Base-by-base conservation (phyloP, 192 early-diverging fungal genomes). In the Coemansia sp. region DNA sequence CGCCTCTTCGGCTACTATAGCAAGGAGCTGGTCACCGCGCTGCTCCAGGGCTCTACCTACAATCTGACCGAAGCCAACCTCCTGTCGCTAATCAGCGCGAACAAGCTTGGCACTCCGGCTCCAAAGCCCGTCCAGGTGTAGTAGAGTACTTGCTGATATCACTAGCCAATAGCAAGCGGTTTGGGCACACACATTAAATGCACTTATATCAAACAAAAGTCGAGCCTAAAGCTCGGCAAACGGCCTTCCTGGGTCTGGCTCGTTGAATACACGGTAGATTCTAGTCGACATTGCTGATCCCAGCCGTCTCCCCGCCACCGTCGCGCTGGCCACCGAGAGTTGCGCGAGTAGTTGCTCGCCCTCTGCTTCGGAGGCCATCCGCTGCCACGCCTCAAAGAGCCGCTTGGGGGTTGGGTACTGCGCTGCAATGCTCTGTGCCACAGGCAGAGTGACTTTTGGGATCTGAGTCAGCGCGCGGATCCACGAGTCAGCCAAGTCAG, bases 1-100 rank as follows among this genome's bases (percentile, higher is more conserved):
- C 65, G 73, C 23, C 47, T 81, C 33, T 81, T 72, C 53, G 78
- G 78, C 6, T 79, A 79, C 59, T 70, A 55, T 42, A 55, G 72
- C 45, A 73, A 66, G 26, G 67, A 74, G 43, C 16, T 74, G 34
- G 25, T 79, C n/a, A 36, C 28, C 21, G 67, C 77, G 1, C 5
- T 61, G 16, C 25, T 65, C 33, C 39, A 62, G 25, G 77, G 77
- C 37, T 57, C 43, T 16, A 43, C 43, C 4, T 45, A 64, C 11
- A 64, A 69, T n/a, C n/a, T 74, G 31, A 74, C 16, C 28, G 72
- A 79, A 37, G 35, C 59, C 1, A 68, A 53, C 21, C 61, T 79
- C 5, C 58, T 79, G 16, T 33, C 56, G 3, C 52, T 79, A 1
- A 74, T 79, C 43, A 50, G 48, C 23, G 61, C 64, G 58, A 50